Evolutionary conservation across 768 basidiomycete species (phyloP), one percentile per base, ranked within the genome.

Genomic region (Tulasnella sp.): DNA sequence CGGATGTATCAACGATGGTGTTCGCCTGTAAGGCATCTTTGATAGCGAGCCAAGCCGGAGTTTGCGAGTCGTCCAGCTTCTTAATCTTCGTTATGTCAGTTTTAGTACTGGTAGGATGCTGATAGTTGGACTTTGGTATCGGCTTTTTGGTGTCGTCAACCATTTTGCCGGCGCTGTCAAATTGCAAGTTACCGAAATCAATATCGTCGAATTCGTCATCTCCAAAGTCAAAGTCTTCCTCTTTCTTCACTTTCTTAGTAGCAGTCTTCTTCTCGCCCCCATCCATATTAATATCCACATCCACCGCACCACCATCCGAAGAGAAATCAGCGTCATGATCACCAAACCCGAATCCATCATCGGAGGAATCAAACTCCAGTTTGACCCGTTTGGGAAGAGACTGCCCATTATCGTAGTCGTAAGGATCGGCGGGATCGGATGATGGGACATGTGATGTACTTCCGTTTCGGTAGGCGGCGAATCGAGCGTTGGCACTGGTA

Each of bases 1-100:
- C 53, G 24, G 48, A 42, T 33, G 41, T 29, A 22, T 51, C 29
- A 48, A 47, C 12, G 34, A 19, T 19, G 31, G 19, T 29, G 45
- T 45, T 35, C 6, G 22, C 19, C 12, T 80, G 83, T 24, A 83
- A 65, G 1, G 71, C 67, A 19, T 85, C 84, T 24, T 78, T 72
- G 3, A 73, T 64, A 10, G 73, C 69, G 22, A 85, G 29, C 49
- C 51, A 53, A 5, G 45, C 22, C 24, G 43, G 51, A 2, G 46
- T 27, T 8, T 31, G 16, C 13, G 28, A 20, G 51, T 46, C 42
- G 33, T 9, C 27, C n/a, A 54, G 39, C 13, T 24, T 13, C 29
- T 53, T 35, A 6, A 53, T n/a, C 33, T 27, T 45, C 31, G 16
- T 33, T 54, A 10, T 13, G 49, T 37, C 5, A 35, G 32, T 8